phyloP scores from a whole-genome alignment of 2,329 filamentous ascomycete genomes.

The Zasmidium cellare region DNA sequence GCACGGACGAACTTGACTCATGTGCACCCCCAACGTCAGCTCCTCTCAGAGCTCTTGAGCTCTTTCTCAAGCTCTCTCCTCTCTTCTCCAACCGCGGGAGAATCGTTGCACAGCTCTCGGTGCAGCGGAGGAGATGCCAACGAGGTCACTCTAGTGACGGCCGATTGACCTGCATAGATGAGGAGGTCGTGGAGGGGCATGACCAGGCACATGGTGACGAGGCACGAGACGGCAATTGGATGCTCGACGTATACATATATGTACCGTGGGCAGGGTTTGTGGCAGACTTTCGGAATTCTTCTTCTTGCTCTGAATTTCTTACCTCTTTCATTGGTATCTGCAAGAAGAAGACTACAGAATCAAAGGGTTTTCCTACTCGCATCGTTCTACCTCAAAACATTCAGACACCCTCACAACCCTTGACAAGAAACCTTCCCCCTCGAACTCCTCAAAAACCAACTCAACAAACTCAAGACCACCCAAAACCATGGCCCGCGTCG shows the following conservation, averaged over 20 bases:
- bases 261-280: not conserved
- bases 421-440: too few relatives aligned
- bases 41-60: not conserved
- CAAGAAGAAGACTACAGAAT: too few relatives aligned
- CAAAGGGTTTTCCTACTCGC: too few relatives aligned
- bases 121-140: not conserved
- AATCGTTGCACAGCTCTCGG: not conserved
- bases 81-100: not conserved
- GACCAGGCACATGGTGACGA: not conserved
- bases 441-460: too few relatives aligned
- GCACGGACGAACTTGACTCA: too few relatives aligned
- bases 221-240: not conserved
- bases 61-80: not conserved
- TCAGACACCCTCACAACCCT: too few relatives aligned
- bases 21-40: not conserved
- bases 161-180: not conserved
- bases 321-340: too few relatives aligned
- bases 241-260: too few relatives aligned
- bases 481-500: constrained; percentile 18
- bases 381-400: too few relatives aligned
- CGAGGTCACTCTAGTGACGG: not conserved
- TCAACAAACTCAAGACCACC: too few relatives aligned
- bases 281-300: not conserved
- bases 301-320: not conserved
- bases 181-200: not conserved